Conservation (phyloP, 257 asterid species). For the Penstemon barbatus region DNA sequence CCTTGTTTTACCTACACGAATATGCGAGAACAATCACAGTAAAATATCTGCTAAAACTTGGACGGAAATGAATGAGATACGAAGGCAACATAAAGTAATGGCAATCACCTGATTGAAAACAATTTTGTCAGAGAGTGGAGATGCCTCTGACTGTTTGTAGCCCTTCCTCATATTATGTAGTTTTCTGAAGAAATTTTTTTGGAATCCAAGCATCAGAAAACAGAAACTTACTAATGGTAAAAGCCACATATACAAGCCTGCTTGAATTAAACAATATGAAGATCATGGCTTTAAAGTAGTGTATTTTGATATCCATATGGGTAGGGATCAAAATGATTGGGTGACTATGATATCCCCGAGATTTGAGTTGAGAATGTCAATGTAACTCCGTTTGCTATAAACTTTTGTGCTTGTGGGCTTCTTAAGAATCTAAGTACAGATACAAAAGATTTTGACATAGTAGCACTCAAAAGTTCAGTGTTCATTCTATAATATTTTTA, state of each 20-base stretch:
- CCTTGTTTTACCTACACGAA: slow-evolving; percentile 81
- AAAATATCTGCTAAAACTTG: slow-evolving; percentile 25
- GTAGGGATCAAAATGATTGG: slow-evolving; percentile 12
- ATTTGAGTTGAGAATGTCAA: not conserved
- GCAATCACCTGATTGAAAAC: slow-evolving; percentile 80
- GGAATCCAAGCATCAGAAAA: slow-evolving; percentile 23
- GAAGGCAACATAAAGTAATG: slow-evolving; percentile 16
- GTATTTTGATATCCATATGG: slow-evolving; percentile 9
- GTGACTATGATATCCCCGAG: not conserved
- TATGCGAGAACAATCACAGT: slow-evolving; percentile 17
- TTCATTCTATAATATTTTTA: slow-evolving; percentile 5
- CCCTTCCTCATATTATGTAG: slow-evolving; percentile 74
- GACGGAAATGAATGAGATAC: slow-evolving; percentile 16
- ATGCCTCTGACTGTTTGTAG: slow-evolving; percentile 59
- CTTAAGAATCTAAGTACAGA: slow-evolving; percentile 14
- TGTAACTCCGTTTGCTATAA: slow-evolving; percentile 1
- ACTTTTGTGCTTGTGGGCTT: not conserved
- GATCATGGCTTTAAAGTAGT: slow-evolving; percentile 18
- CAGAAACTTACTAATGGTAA: slow-evolving; percentile 2
- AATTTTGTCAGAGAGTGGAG: slow-evolving; percentile 74
- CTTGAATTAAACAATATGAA: slow-evolving; percentile 6
- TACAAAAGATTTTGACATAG: slow-evolving; percentile 1
- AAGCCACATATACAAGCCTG: not conserved
- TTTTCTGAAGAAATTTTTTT: slow-evolving; percentile 51
- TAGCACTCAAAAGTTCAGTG: slow-evolving; percentile 11